A percentile compares a stretch with the other conserved stretches of the same genome.
Conservation (phyloP, 345 rosid genomes). For the Erucastrum elatum region DNA sequence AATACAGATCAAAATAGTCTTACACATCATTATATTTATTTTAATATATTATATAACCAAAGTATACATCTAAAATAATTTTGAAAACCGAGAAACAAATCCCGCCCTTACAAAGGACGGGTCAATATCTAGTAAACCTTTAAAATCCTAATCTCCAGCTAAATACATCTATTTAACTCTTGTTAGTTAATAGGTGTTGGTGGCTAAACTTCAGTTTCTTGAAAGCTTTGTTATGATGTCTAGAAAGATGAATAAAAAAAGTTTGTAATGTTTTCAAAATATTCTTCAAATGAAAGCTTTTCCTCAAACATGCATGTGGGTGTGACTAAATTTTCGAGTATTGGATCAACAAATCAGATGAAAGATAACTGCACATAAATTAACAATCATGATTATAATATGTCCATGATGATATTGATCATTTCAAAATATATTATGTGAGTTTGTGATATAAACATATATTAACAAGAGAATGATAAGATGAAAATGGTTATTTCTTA, state of each 20-base stretch:
- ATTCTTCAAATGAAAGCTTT: neutral
- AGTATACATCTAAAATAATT: no score
- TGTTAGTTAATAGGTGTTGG: neutral
- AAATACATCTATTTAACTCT: neutral
- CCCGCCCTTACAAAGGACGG: no score
- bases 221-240: neutral
- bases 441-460: neutral
- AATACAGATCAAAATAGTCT: no score
- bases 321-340: neutral
- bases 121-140: neutral
- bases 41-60: no score
- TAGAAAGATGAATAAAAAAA: neutral
- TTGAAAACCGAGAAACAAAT: no score
- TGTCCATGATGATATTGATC: neutral
- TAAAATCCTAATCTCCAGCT: neutral
- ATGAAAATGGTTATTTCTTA: neutral
- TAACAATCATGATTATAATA: neutral
- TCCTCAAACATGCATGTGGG: neutral
- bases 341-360: neutral
- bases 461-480: neutral
- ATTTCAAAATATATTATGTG: neutral
- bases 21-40: no score
- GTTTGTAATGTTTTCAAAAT: neutral
- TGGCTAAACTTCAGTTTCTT: conserved; percentile 6
- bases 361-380: neutral